Conservation (phyloP, 2,329 filamentous ascomycete species). For the Dactylonectria estremocensis region DNA sequence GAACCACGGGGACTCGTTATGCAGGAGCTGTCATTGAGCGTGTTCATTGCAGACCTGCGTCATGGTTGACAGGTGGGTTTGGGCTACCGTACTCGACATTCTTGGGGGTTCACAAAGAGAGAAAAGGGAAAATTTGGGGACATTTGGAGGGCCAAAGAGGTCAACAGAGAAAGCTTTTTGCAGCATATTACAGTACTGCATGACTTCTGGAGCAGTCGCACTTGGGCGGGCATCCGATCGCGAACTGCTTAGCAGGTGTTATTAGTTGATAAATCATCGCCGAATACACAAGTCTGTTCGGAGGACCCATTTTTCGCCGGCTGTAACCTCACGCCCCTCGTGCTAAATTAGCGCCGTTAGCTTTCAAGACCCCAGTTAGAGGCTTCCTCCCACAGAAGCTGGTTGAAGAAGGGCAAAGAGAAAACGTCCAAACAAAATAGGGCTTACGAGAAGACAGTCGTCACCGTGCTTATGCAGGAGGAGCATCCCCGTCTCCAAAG, state of each 20-base stretch:
- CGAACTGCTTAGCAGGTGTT: slow-evolving; percentile 18
- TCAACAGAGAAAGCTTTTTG: slow-evolving; percentile 9
- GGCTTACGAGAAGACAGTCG: slow-evolving; percentile 82
- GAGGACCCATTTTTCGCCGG: slow-evolving; percentile 93
- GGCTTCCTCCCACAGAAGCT: slow-evolving; percentile 51
- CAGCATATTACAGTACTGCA: background rate
- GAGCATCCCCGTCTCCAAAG: slow-evolving; percentile 86
- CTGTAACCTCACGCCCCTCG: slow-evolving; percentile 84
- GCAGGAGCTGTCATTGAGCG: background rate
- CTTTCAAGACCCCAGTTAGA: slow-evolving; percentile 9
- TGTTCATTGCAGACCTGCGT: background rate
- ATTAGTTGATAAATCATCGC: slow-evolving; percentile 54
- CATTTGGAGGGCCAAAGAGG: background rate
- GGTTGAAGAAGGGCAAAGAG: slow-evolving; percentile 20
- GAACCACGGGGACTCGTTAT: background rate
- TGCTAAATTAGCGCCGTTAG: slow-evolving; percentile 67
- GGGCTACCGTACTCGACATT: background rate
- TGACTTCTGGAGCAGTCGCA: slow-evolving; percentile 1
- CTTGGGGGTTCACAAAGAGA: slow-evolving; percentile 20
- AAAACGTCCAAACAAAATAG: slow-evolving; percentile 16
- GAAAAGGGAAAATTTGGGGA: background rate
- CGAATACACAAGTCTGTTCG: slow-evolving; percentile 84
- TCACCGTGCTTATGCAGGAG: slow-evolving; percentile 91
- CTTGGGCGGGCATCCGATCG: slow-evolving; percentile 20
- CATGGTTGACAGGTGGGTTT: background rate